A percentile compares a stretch with the other conserved stretches of the same genome.
Conservation (phyloP, 2,329 filamentous ascomycete genomes). For the Knufia fluminis region DNA sequence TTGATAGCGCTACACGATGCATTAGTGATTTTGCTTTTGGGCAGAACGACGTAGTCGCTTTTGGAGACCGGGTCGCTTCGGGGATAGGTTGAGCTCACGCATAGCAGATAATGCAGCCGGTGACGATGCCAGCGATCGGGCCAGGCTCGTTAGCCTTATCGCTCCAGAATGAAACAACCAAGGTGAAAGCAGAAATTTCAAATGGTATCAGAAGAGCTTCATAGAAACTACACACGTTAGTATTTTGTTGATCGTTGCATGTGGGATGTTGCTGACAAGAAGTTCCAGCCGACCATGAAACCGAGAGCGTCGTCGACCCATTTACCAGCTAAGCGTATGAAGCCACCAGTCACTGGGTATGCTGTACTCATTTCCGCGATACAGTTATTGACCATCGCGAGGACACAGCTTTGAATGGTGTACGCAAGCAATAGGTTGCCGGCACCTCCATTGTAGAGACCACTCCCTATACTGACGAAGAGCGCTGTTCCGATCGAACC, state of each 20-base stretch:
- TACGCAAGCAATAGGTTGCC: slow-evolving; percentile 31
- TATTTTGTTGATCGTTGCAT: too few species aligned
- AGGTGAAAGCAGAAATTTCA: slow-evolving; percentile 34
- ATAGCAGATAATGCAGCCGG: slow-evolving; percentile 32
- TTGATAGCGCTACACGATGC: slow-evolving; percentile 48
- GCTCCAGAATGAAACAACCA: slow-evolving; percentile 34
- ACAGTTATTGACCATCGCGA: slow-evolving; percentile 31
- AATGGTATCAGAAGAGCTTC: slow-evolving; percentile 31
- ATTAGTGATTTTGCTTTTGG: background rate
- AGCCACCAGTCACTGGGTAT: slow-evolving; percentile 33
- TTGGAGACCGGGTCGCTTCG: too few species aligned
- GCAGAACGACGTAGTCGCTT: background rate
- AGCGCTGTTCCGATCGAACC: slow-evolving; percentile 33
- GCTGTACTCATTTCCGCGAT: slow-evolving; percentile 38
- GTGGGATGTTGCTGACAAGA: too few species aligned
- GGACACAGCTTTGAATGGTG: slow-evolving; percentile 22
- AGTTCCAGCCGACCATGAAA: slow-evolving; percentile 39
- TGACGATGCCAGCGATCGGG: slow-evolving; percentile 30
- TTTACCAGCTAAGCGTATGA: slow-evolving; percentile 32
- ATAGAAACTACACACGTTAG: too few species aligned
- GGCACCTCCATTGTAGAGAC: slow-evolving; percentile 26
- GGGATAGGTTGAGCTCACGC: slow-evolving; percentile 18
- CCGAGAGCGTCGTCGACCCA: slow-evolving; percentile 39
- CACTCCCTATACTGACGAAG: slow-evolving; percentile 32
- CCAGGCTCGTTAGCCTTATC: too few species aligned